Evolutionary conservation across 228 moss, liverwort and hornwort species (phyloP), one percentile per base, ranked within the genome.

Genomic region (Sphagnum fallax): DNA sequence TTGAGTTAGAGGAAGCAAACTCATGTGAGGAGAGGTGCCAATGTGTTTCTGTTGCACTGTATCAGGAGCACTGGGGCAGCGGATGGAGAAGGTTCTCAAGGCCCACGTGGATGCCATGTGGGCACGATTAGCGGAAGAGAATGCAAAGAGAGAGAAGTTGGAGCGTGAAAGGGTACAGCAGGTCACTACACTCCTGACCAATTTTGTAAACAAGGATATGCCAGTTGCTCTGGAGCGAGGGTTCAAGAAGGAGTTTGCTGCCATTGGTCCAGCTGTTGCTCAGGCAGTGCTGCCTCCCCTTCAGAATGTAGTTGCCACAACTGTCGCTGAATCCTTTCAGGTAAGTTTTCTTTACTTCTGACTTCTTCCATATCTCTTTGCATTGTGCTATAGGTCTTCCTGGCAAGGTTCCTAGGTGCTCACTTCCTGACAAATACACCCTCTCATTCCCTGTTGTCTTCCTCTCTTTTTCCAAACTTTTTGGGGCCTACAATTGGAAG

Each of bases 101-200:
- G 83, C 87, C 51, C 84, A 91, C 77, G 74, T 82, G 60, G 93
- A 97, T 75, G 84, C 89, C 15, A 84, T 93, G 86, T 93, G 89
- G 96, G 79, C 84, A 49, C 84, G 91, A n/a, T 88, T 97, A 52
- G 86, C 89, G 77, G 93, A 97, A 65, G 96, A 93, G 63, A 90
- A 77, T 74, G 84, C 77, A 14, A 93, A 90, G 75, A 80, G 89
- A 74, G 96, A 97, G 32, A 93, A 97, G 68, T 72, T 80, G 60
- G 96, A 93, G 73, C 83, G 85, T 66, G 91, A 88, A 62, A 84
- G 89, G 50, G 73, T 89, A 70, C 87, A 86, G 67, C 92, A 93
- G 51, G 75, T 93, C 75, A 89, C 88, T 13, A 60, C 70, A 8
- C 64, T 91, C 72, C 71, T 93, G 14, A 86, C 72, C 49, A 91